Evolutionary conservation across 768 basidiomycete genomes (phyloP), one percentile per base, ranked within the genome.

Genomic region (Tricholomella constricta): DNA sequence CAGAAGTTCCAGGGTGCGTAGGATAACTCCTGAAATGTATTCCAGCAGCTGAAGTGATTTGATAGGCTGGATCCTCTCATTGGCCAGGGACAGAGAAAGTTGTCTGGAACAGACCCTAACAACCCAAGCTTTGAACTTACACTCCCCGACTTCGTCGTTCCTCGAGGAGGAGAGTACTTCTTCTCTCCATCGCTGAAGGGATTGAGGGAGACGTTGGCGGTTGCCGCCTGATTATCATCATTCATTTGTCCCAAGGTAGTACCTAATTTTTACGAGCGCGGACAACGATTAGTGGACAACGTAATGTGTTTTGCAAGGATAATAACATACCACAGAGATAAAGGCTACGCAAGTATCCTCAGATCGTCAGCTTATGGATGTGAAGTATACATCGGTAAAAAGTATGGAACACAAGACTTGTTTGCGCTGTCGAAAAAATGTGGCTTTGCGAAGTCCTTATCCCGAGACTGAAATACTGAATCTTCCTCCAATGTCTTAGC

Each of bases 141-240:
- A 15, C 68, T 73, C 48, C 71, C 70, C 7, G 63, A 65, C 25
- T 79, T 76, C 54, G 68, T 82, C 42, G 60, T 73, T 29, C 69
- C 80, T 37, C 72, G 75, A 20, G 77, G 81, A 35, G 79, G 81
- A 50, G 81, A 79, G 57, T 81, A 80, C 60, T 81, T 81, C 64
- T 81, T 81, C 64, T 65, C 73, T 4, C 81, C 80, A 1, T 78
- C 78, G 19, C 62, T 81, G 48, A 73, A 73, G 29, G 76, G 72
- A 8, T 65, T 82, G 62, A 74, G 70, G 64, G 67, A 68, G 12
- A 72, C 64, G 14, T 56, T 73, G 26, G 64, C 62, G 6, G 50
- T 50, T 17, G 55, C 54, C 19, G 38, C 31, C 23, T 53, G 26
- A 48, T 10, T 11, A 1, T 41, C 5, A 14, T 23, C 8, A 6